Conservation (phyloP, 148 eudicot species). For the Amaranthus palmeri region DNA sequence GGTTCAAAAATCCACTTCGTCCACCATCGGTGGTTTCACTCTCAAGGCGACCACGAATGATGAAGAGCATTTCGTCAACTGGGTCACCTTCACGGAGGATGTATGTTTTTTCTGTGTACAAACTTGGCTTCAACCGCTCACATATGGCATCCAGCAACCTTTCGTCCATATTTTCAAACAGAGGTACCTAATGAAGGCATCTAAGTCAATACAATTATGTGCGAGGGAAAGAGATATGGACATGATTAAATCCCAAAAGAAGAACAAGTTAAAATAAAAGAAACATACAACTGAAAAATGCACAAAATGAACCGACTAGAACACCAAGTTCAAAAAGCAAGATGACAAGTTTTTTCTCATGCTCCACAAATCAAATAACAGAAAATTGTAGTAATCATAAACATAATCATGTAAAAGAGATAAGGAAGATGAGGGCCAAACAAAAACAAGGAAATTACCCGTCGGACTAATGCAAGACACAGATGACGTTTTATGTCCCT, state of each 20-base stretch:
- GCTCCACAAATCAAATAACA: background rate
- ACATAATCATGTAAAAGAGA: background rate
- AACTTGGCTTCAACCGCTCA: conserved; percentile 76
- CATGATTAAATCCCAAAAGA: background rate
- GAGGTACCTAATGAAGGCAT: conserved; percentile 50
- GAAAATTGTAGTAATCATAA: background rate
- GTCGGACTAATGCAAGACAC: conserved; percentile 79
- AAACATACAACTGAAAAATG: background rate
- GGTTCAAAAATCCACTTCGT: conserved; percentile 81
- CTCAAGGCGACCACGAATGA: conserved; percentile 85
- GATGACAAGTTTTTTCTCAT: background rate
- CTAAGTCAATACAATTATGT: background rate
- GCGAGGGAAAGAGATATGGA: no score
- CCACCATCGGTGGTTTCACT: conserved; percentile 93
- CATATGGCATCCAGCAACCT: conserved; percentile 85
- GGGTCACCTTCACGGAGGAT: conserved; percentile 92
- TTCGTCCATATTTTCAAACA: conserved; percentile 91
- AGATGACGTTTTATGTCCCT: conserved; percentile 91
- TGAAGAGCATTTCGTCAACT: conserved; percentile 90
- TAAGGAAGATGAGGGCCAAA: background rate
- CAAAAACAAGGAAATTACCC: conserved; percentile 39
- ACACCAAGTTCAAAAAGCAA: background rate
- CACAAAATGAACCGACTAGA: no score
- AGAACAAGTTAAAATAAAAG: background rate
- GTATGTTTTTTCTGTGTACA: conserved; percentile 62